Evolutionary conservation across 177 flowering plant genomes (phyloP), one percentile per base, ranked within the genome.

Genomic region (Telopea speciosissima): DNA sequence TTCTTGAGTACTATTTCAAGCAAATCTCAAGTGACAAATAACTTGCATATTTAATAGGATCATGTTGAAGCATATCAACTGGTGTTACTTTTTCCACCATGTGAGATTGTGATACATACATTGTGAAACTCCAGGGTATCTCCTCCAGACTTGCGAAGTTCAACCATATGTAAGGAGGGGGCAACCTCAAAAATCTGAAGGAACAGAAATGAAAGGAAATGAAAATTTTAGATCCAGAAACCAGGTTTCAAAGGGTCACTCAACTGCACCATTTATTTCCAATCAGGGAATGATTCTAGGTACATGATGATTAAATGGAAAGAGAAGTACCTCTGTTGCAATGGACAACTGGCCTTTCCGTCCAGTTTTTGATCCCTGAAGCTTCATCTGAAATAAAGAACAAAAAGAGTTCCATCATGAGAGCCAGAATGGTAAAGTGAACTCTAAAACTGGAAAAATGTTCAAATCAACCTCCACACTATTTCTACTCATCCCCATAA

Each of bases 101-200:
- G 61, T 58, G 61, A 24, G 10, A 3, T 63, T 40, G 33, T 10
- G 49, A 73, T 69, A 8, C 72, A 74, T 82, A 93, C 99, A 92
- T 90, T 88, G 87, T 96, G 97, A 81, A 93, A 96, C 82, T 96
- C 99, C 45, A 96, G 80, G n/a, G 99, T 96, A 76, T 96, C 99
- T 56, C 99, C 99, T 31, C 86, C 91, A 69, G 97, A 79, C 74
- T 96, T 96, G 14, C 97, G 92, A 77, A 96, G 86, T 83, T 96
- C 97, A 70, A 96, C 98, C 93, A 96, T 90, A 79, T 81, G 84
- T 26, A 96, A 85, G 16, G 99, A 91, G 65, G 99, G 98, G 52
- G 99, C 99, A 68, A 96, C 99, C 83, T 96, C 90, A 82, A 88
- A 86, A 31, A 96, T 80, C 99, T 95, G 85, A 19, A 71, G 23